Evolutionary conservation across 352 stramenopile species (phyloP).

Genomic region (Pythium brachiatum): DNA sequence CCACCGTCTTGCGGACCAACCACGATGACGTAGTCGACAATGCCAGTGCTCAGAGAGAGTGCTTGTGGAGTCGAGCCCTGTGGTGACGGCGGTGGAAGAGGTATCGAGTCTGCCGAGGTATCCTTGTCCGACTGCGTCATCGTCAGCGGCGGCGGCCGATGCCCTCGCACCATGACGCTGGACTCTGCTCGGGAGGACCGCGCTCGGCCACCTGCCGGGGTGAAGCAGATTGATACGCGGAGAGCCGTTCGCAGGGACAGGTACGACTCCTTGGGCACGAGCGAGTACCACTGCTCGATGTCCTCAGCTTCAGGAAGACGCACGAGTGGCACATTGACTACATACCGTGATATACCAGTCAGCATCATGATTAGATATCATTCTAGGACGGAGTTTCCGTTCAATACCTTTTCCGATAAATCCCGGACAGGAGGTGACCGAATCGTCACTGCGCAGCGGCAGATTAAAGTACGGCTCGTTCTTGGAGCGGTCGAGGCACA

Average conservation of each 20-base stretch:
- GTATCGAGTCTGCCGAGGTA: neutral
- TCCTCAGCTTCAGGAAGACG: constrained; percentile 73
- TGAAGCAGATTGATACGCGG: constrained; percentile 72
- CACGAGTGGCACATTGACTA: constrained; percentile 59
- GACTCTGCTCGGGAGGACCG: constrained; percentile 24
- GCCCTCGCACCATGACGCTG: constrained; percentile 11
- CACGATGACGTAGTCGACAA: constrained; percentile 81
- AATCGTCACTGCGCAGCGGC: constrained; percentile 40
- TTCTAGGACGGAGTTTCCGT: too few species aligned
- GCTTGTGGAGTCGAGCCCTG: constrained; percentile 14
- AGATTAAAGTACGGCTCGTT: constrained; percentile 44
- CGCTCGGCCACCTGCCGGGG: constrained; percentile 31
- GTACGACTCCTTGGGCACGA: constrained; percentile 51
- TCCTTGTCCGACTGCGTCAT: constrained; percentile 13
- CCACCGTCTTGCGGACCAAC: constrained; percentile 35
- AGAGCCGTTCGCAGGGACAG: constrained; percentile 56
- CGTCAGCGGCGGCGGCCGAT: constrained; percentile 16
- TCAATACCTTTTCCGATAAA: constrained; percentile 75
- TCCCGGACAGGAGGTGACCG: constrained; percentile 37
- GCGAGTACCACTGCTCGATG: constrained; percentile 83
- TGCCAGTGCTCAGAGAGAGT: constrained; percentile 47
- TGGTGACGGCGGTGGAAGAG: constrained; percentile 18
- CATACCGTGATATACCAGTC: neutral
- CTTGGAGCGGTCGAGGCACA: constrained; percentile 61
- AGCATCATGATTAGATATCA: neutral